These are phyloP conservation scores for Chenopodium formosanum DNA, from an alignment of 148 eudicot species.

Conservation along the genomic window DNA sequence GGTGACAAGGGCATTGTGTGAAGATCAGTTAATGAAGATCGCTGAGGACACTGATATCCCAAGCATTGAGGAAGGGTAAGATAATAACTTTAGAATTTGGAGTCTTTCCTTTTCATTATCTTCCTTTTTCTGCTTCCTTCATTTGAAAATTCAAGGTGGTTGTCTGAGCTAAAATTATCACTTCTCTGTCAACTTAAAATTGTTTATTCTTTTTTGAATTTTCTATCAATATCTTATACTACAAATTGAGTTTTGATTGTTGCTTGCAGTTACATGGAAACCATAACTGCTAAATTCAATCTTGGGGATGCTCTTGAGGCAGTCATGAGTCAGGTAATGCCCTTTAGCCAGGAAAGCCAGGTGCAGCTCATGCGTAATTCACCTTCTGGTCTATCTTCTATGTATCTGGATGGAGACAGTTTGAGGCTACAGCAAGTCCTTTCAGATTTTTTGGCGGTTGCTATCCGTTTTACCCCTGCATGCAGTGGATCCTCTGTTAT, in stretches of 20 bases:
- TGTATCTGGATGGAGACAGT: slow-evolving; percentile 64
- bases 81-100: not conserved
- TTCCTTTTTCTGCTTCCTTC: not conserved
- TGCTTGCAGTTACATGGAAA: slow-evolving; percentile 66
- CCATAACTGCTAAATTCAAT: slow-evolving; percentile 54
- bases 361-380: slow-evolving; percentile 55
- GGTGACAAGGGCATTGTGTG: slow-evolving; percentile 58
- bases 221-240: not conserved
- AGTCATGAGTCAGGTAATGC: slow-evolving; percentile 70
- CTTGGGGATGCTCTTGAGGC: slow-evolving; percentile 70
- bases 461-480: slow-evolving; percentile 63
- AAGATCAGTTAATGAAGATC: slow-evolving; percentile 65
- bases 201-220: not conserved
- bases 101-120: not conserved
- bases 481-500: slow-evolving; percentile 56
- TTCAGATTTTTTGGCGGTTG: slow-evolving; percentile 67
- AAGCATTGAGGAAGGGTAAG: slow-evolving; percentile 85
- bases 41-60: slow-evolving; percentile 66
- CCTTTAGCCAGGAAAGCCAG: slow-evolving; percentile 56
- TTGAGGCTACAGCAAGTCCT: slow-evolving; percentile 91
- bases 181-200: not conserved
- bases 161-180: not conserved
- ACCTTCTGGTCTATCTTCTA: slow-evolving; percentile 53
- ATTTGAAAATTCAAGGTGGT: not conserved
- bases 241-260: slow-evolving; percentile 2